Percentiles rank a stretch among this genome's conserved stretches.
phyloP scores from a whole-genome alignment of 768 basidiomycete genomes.

The Russula lepida region DNA sequence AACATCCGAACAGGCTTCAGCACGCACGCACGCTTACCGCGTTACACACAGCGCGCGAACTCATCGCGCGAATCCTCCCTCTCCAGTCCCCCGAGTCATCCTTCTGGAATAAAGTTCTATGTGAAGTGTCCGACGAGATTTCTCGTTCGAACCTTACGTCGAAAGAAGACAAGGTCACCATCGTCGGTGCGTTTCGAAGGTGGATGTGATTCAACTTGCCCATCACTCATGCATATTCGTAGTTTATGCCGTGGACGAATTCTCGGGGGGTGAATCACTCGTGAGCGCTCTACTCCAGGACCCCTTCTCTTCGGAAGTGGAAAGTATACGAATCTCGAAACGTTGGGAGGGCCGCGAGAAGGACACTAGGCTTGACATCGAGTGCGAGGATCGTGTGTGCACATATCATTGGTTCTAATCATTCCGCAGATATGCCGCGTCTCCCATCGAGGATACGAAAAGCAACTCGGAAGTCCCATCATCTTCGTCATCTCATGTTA shows the following conservation, averaged over 20 bases:
- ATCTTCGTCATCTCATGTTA: background rate
- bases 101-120: constrained; percentile 16
- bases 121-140: constrained; percentile 8
- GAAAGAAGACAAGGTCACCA: background rate
- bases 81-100: constrained; percentile 8
- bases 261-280: constrained; percentile 46
- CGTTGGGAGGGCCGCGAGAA: constrained; percentile 37
- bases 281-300: constrained; percentile 66
- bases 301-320: constrained; percentile 51
- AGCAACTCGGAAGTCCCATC: background rate
- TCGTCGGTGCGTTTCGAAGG: constrained; percentile 12
- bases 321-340: constrained; percentile 36
- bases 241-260: constrained; percentile 55
- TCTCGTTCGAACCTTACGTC: constrained; percentile 2
- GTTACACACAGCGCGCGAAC: constrained; percentile 11
- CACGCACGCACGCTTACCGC: constrained; percentile 14
- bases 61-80: constrained; percentile 12
- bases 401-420: background rate
- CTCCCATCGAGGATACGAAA: background rate
- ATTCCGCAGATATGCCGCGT: background rate
- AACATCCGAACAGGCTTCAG: background rate
- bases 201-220: background rate
- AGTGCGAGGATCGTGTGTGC: constrained; percentile 10
- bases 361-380: constrained; percentile 12
- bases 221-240: background rate